Base-by-base conservation (phyloP, 371 early-diverging fungal genomes). In the Mortierella polycephala region DNA sequence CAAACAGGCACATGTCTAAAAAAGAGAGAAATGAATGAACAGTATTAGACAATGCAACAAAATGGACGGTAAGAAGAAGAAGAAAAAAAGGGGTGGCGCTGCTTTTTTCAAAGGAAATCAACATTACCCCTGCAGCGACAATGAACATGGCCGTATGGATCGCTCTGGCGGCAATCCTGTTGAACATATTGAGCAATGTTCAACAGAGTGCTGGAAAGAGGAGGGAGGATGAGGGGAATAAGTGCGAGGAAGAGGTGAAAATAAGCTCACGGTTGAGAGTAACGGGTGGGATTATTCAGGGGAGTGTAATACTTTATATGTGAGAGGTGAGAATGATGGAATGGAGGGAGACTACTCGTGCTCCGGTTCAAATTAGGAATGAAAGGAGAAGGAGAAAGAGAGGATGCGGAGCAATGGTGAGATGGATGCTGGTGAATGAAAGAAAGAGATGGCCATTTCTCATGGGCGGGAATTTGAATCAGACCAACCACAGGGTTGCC, bases 131-230 rank as follows among this genome's bases (percentile, higher is more conserved):
- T 49, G 71, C 71, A 44, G 60, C 52, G 30, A 75, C 21, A 60
- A 70, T 59, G 63, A 75, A 75, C 59, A 70, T 57, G 67, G 54
- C 11, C 50, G 57, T n/a, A 49, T 75, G 75, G 45, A 75, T 56
- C 57, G 62, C 13, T 41, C 52, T 62, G 60, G 64, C 67, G n/a
- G 59, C 40, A 45, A 69, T 70, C 40, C 59, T 69, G 69, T 30
- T 63, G 62, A 70, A 49, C 75, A 75, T 70, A 18, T 16, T 21
- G 70, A 18, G 30, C n/a, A 14, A 40, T 41, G 39, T 12, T 20
- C 12, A 7, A n/a, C 18, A 8, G 51, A 51, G 59, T 42, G 7
- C 42, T 12, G 14, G 44, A 44, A 16, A 44, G 53, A 18, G n/a
- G 14, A 21, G 14, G n/a, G 16, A 7, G 37, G 23, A n/a, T 56